Conservation (phyloP, 306 rosid genomes). For the Echinosophora koreensis region DNA sequence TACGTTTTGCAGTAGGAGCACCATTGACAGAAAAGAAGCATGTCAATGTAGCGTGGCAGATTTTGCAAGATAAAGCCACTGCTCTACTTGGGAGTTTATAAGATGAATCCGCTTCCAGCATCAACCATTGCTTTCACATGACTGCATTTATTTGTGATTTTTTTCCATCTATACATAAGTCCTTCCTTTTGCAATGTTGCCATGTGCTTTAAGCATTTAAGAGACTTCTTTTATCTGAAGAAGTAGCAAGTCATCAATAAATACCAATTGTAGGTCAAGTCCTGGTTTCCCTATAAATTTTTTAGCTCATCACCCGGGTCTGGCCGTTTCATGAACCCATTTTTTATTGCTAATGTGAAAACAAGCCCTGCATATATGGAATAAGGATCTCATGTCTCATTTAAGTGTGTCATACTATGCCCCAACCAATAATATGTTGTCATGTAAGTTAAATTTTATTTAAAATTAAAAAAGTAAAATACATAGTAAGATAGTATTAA, state of each 20-base stretch:
- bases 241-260: background rate
- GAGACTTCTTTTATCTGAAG: background rate
- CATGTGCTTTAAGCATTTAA: background rate
- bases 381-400: too few species aligned
- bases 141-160: background rate
- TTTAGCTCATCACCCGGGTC: too few species aligned
- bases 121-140: conserved; percentile 28
- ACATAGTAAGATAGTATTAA: too few species aligned
- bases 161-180: conserved; percentile 15
- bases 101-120: conserved; percentile 29
- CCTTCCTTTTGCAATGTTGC: background rate
- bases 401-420: too few species aligned
- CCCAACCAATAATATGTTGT: too few species aligned
- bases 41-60: conserved; percentile 75
- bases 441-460: too few species aligned
- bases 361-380: background rate
- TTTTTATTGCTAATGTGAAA: background rate
- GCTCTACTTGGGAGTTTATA: conserved; percentile 58
- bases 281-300: background rate
- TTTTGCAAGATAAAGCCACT: conserved; percentile 79
- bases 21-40: conserved; percentile 92
- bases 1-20: conserved; percentile 91
- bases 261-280: background rate
- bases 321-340: background rate
- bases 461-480: too few species aligned